Conservation (phyloP, 768 basidiomycete genomes). For the Leccinum truebloodii region DNA sequence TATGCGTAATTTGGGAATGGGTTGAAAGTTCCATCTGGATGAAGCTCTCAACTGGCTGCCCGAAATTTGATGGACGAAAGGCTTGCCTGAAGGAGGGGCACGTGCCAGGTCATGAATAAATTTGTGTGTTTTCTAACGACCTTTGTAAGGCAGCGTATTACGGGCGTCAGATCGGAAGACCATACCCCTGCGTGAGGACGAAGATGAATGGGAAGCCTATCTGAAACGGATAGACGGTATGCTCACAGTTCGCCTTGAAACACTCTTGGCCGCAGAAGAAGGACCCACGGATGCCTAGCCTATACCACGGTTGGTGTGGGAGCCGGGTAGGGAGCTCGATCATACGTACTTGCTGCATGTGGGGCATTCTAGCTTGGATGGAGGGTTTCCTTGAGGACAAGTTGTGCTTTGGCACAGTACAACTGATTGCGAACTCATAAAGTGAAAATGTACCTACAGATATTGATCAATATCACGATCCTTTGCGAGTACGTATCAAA, state of each 20-base stretch:
- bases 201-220: background rate
- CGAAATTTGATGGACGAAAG: background rate
- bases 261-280: constrained; percentile 96
- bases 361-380: constrained; percentile 87
- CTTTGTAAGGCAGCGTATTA: background rate
- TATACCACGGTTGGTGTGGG: constrained; percentile 32
- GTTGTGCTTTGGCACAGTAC: constrained; percentile 65
- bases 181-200: constrained; percentile 27
- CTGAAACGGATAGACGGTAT: background rate
- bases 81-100: constrained; percentile 25
- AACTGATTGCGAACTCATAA: constrained; percentile 39
- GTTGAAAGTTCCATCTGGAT: constrained; percentile 72
- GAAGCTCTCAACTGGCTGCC: background rate
- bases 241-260: constrained; percentile 93
- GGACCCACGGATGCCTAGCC: constrained; percentile 79
- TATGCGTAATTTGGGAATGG: constrained; percentile 77
- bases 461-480: background rate
- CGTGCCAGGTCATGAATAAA: constrained; percentile 64
- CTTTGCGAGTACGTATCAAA: background rate
- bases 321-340: background rate
- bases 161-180: background rate
- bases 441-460: background rate
- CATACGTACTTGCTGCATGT: constrained; percentile 83
- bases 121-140: constrained; percentile 77
- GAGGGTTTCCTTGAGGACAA: constrained; percentile 81